Evolutionary conservation across 257 asterid genomes (phyloP).

Genomic region (Rauvolfia tetraphylla): DNA sequence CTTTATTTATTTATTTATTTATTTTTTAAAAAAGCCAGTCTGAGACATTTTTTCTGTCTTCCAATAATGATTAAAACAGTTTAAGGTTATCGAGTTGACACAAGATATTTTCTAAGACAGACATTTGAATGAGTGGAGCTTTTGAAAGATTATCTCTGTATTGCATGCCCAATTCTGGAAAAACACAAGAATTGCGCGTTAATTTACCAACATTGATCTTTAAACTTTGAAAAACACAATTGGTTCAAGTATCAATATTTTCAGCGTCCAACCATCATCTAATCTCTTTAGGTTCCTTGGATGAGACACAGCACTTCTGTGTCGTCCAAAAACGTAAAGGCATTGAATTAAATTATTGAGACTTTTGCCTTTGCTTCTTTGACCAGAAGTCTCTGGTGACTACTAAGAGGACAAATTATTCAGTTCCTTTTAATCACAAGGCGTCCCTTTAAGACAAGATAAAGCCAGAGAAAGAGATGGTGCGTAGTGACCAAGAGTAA

Average conservation of each 20-base stretch:
- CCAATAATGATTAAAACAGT: background rate
- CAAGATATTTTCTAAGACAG: too few relatives aligned
- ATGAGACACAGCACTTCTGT: background rate
- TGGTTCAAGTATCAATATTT: background rate
- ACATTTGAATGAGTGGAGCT: background rate
- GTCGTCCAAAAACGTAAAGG: conserved; percentile 11
- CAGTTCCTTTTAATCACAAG: conserved; percentile 10
- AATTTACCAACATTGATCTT: background rate
- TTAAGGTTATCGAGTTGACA: background rate
- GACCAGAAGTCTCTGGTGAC: conserved; percentile 5
- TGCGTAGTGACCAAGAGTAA: background rate
- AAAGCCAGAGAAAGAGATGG: background rate
- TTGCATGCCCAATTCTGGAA: background rate
- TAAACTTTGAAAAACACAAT: background rate
- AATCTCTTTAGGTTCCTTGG: background rate
- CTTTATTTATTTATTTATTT: too few relatives aligned
- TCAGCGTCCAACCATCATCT: background rate
- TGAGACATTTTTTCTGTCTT: background rate
- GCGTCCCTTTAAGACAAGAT: conserved; percentile 4
- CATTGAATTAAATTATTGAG: conserved; percentile 19
- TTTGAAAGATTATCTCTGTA: background rate
- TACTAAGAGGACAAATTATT: background rate
- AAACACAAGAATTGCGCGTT: background rate
- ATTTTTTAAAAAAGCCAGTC: too few relatives aligned
- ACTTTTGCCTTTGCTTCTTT: conserved; percentile 21